Base-by-base conservation (phyloP, 2,329 filamentous ascomycete genomes). In the Westerdykella ornata region DNA sequence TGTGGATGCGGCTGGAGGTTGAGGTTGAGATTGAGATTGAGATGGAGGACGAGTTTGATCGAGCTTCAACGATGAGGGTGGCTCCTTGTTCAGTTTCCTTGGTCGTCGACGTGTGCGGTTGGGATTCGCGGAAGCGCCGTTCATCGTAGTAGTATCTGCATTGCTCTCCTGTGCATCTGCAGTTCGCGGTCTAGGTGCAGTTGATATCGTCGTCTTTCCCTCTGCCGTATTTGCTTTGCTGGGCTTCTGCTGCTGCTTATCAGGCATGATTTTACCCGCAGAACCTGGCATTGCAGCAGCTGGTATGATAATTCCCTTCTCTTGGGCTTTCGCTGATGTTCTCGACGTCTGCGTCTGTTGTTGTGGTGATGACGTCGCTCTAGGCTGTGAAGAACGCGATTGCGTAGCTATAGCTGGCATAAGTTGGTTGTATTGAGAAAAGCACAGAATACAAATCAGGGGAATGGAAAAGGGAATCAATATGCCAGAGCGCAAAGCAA, bases 11-110 rank as follows among this genome's bases (percentile, higher is more conserved):
- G 12, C 16, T n/a, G n/a, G n/a, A n/a, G n/a, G n/a, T n/a, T n/a
- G n/a, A n/a, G n/a, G n/a, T n/a, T n/a, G n/a, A n/a, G n/a, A n/a
- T n/a, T n/a, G n/a, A n/a, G n/a, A n/a, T n/a, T n/a, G n/a, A n/a
- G n/a, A n/a, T n/a, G n/a, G n/a, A n/a, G n/a, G n/a, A n/a, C n/a
- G n/a, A n/a, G n/a, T 29, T 29, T 29, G 26, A 8, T 29, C 26
- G 26, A 29, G 26, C 26, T 29, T n/a, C 8, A 29, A 8, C n/a
- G 26, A 15, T 3, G 30, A 33, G 11, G 30, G 12, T 14, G 56
- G 51, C 13, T 63, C 60, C 44, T 56, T 59, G 42, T 61, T 64
- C 12, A 66, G 41, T 37, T 66, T 66, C 15, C 62, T 47, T 1
- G 62, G 62, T 31, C 56, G 56, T 29, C 57, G 54, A 15, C 55